Conservation (phyloP, 1,284 basidiomycete species). For the Heliocybe sulcata region DNA sequence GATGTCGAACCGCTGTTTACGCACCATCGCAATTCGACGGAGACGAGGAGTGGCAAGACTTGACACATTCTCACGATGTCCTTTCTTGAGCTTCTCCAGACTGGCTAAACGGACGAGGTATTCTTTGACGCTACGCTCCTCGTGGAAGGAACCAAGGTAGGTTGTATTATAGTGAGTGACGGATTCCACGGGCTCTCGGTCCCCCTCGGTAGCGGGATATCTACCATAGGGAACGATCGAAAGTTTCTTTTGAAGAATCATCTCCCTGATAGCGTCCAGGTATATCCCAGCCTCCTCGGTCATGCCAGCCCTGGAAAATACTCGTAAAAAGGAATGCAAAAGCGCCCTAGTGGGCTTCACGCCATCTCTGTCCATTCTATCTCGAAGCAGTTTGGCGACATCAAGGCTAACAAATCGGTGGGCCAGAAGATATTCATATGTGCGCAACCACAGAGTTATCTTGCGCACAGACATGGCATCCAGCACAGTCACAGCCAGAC, state of each 20-base stretch:
- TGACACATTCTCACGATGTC: too few relatives aligned
- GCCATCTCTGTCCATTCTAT: constrained; percentile 33
- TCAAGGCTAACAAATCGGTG: constrained; percentile 41
- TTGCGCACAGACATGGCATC: constrained; percentile 34
- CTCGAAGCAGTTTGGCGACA: constrained; percentile 37
- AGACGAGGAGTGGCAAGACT: not conserved
- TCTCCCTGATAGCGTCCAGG: constrained; percentile 26
- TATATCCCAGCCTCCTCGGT: constrained; percentile 33
- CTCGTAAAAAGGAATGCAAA: constrained; percentile 40
- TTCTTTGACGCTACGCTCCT: constrained; percentile 33
- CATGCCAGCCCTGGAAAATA: constrained; percentile 36
- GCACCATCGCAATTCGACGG: not conserved
- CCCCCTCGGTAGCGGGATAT: not conserved
- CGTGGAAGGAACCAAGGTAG: constrained; percentile 21
- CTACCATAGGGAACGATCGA: not conserved
- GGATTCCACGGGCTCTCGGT: not conserved
- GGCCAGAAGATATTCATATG: constrained; percentile 38
- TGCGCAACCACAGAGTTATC: constrained; percentile 32
- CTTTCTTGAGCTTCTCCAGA: not conserved
- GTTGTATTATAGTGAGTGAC: constrained; percentile 20
- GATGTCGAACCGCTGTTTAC: not conserved
- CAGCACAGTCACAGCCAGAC: constrained; percentile 33
- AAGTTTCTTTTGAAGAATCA: not conserved
- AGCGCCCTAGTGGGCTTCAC: constrained; percentile 31
- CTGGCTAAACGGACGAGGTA: constrained; percentile 25